Evolutionary conservation across 148 eudicot species (phyloP), one percentile per base, ranked within the genome.

Genomic region (Hydrangea macrophylla): DNA sequence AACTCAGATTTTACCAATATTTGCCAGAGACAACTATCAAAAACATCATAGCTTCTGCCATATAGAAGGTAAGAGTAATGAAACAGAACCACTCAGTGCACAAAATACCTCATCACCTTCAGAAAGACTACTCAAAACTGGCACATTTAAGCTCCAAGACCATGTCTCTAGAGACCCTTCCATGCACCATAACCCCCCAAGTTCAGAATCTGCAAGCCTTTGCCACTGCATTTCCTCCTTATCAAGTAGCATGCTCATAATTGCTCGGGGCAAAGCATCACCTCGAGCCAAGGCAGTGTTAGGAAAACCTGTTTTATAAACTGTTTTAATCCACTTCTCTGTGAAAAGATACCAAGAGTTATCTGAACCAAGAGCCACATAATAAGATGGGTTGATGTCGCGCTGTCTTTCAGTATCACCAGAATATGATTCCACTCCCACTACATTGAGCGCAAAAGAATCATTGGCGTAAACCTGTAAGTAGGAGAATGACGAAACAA

Each of bases 101-200:
- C 42, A 13, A 39, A 26, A 65, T 70, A 87, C 99, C 93, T 87
- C 94, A 51, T 86, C 91, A 55, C 91, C 92, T 81, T 85, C 87
- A 44, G 99, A 81, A 56, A 88, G 88, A 84, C 97, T 91, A 79
- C 85, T 89, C 81, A 89, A 70, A 76, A 89, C 88, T 23, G 99
- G 99, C 65, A 91, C 88, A 78, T 94, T 94, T 76, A 94, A 83
- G 78, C 99, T 94, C 99, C 97, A 94, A 55, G 99, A 94, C 99
- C 99, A 94, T 7, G 96, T 91, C 73, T 89, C 97, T 27, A 94
- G 77, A 64, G 99, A 91, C 73, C 97, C 99, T 75, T 89, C 99
- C 84, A 83, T 80, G 68, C 78, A 73, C 99, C 99, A 94, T 31
- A 94, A 62, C 64, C 85, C 85, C 64, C 97, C 97, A 76, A 89